A percentile compares a stretch with the other conserved stretches of the same genome.
phyloP scores from a whole-genome alignment of 176 grass and related monocot genomes.

The Musa troglodytarum region DNA sequence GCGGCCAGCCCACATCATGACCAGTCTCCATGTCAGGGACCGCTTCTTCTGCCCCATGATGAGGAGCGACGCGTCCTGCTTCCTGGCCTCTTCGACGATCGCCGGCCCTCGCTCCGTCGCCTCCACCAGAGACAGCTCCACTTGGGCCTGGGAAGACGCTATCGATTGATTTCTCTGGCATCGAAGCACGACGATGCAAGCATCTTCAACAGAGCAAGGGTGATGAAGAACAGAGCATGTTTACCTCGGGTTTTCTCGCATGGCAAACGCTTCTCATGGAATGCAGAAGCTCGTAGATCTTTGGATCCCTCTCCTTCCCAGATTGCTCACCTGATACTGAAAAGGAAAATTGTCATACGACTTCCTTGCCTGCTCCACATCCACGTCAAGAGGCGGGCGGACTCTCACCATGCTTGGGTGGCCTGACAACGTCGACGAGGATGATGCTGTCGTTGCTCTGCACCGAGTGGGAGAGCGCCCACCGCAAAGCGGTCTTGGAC shows the following conservation, averaged over 20 bases:
- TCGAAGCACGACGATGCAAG: background rate
- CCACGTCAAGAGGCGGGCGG: background rate
- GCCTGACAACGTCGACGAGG: slow-evolving; percentile 47
- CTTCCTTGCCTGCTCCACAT: background rate
- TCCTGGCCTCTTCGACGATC: slow-evolving; percentile 58
- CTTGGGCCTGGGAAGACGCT: slow-evolving; percentile 26
- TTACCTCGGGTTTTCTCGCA: slow-evolving; percentile 67
- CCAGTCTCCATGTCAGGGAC: slow-evolving; percentile 47
- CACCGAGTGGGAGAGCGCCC: slow-evolving; percentile 63
- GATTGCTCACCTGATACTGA: slow-evolving; percentile 16
- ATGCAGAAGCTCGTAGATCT: slow-evolving; percentile 35
- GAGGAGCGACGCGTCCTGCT: slow-evolving; percentile 42
- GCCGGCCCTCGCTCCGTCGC: slow-evolving; percentile 33
- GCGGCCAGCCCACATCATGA: slow-evolving; percentile 40
- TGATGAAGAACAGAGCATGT: background rate
- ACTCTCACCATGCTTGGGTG: slow-evolving; percentile 23
- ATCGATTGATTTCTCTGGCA: background rate
- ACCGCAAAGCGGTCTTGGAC: slow-evolving; percentile 54
- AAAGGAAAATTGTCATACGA: background rate
- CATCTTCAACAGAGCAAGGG: background rate
- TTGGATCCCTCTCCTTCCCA: slow-evolving; percentile 21
- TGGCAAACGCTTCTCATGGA: slow-evolving; percentile 68
- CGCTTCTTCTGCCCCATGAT: slow-evolving; percentile 62
- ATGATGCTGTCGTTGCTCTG: slow-evolving; percentile 40
- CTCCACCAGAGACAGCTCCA: slow-evolving; percentile 30